Base-by-base conservation (phyloP, 768 basidiomycete genomes). In the Lactifluus pinguis region DNA sequence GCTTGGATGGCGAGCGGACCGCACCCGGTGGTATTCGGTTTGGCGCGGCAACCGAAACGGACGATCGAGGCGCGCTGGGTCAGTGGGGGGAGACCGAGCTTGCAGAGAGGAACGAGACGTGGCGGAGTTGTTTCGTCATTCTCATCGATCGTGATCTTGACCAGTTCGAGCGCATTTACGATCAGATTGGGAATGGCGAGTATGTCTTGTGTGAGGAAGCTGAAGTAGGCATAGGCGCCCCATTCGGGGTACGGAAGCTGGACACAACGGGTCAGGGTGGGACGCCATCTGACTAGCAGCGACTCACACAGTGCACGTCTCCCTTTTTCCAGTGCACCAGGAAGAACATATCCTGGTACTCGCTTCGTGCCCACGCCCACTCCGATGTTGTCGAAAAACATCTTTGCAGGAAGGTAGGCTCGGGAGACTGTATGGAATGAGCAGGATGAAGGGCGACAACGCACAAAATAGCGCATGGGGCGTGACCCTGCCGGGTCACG, bases 251-350 rank as follows among this genome's bases (percentile, higher is more conserved):
- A 53, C n/a, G 51, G 59, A 48, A 55, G 57, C 68, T 67, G 29
- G 19, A 44, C 15, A n/a, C 51, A 29, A 10, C 11, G 21, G 64
- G n/a, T n/a, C n/a, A 30, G 30, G 29, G 9, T 30, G 10, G 29
- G 34, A 34, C 21, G 47, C 25, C n/a, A 34, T 6, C 4, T 25
- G 3, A 25, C 25, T 25, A 2, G 25, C 2, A 13, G 21, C 39
- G 25, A 71, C 71, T 60, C 57, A 69, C 69, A 19, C 53, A 59
- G 41, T 64, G 45, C 6, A 52, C 53, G 1, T 58, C 55, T 0
- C 72, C 72, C n/a, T 68, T 67, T 64, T 69, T 68, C 72, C 72
- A 72, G 15, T 70, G 63, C 25, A 66, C 65, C 1, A 69, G 32
- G 36, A 59, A 64, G 36, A 70, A 66, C 57, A 49, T 55, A 47